Conservation (phyloP, 2,329 filamentous ascomycete genomes). For the Monosporascus sp. region DNA sequence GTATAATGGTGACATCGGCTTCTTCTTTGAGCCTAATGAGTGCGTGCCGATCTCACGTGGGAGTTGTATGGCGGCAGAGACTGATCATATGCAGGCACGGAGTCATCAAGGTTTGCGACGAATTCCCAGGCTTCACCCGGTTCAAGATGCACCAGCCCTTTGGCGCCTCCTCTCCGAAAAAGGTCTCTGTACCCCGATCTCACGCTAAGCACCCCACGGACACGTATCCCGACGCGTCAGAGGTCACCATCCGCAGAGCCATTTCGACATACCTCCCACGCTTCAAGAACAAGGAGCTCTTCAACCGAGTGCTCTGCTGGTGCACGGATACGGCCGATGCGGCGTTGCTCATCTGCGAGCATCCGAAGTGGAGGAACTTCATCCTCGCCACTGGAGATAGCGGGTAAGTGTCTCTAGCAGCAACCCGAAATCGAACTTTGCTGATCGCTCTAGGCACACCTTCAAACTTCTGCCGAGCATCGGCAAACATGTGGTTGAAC, state of each 20-base stretch:
- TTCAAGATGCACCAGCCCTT: conserved; percentile 29
- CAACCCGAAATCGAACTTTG: background rate
- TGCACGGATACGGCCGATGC: conserved; percentile 30
- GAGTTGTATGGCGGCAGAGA: background rate
- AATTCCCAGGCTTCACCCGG: conserved; percentile 33
- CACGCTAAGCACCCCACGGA: conserved; percentile 31
- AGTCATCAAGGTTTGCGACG: conserved; percentile 32
- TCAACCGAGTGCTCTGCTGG: conserved; percentile 29
- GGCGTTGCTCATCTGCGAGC: conserved; percentile 28
- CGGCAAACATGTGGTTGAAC: conserved; percentile 40
- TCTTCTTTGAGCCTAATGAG: conserved; percentile 44
- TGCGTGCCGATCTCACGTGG: conserved; percentile 7
- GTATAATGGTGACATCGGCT: conserved; percentile 41
- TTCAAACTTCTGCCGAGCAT: conserved; percentile 42
- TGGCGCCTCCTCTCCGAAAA: conserved; percentile 21
- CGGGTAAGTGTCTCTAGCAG: conserved; percentile 26
- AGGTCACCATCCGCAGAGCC: conserved; percentile 22
- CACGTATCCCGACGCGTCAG: conserved; percentile 30
- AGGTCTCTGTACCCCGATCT: conserved; percentile 28
- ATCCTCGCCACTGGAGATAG: conserved; percentile 41
- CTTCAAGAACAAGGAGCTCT: conserved; percentile 22
- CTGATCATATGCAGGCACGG: conserved; percentile 17
- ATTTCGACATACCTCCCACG: conserved; percentile 26
- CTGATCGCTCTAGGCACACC: conserved; percentile 27
- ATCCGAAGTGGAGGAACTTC: conserved; percentile 37